phyloP scores from a whole-genome alignment of 768 basidiomycete species.

The Lyophyllum atratum region DNA sequence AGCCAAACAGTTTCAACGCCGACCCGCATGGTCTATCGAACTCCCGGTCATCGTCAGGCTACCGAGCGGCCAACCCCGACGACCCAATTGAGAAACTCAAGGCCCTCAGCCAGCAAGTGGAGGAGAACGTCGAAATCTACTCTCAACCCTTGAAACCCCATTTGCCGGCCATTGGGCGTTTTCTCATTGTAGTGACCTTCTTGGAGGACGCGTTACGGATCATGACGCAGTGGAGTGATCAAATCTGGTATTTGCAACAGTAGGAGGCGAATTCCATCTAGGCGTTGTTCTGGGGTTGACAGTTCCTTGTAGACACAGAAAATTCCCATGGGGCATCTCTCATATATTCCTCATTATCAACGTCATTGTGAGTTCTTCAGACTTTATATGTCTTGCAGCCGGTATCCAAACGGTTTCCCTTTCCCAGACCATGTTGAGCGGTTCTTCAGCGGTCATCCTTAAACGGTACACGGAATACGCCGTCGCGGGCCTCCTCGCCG shows the following conservation, averaged over 20 bases:
- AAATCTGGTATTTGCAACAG: constrained; percentile 98
- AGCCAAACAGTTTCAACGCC: constrained; percentile 54
- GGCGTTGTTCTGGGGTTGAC: constrained; percentile 9
- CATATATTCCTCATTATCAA: constrained; percentile 92
- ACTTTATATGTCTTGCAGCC: background rate
- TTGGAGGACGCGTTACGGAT: constrained; percentile 96
- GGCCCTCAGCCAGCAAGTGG: constrained; percentile 70
- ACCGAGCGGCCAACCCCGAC: constrained; percentile 79
- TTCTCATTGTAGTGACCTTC: constrained; percentile 97
- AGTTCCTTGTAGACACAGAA: constrained; percentile 69
- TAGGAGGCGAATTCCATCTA: constrained; percentile 38
- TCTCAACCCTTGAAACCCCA: constrained; percentile 93
- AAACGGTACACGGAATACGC: constrained; percentile 89
- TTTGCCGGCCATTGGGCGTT: constrained; percentile 92
- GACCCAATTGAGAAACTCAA: constrained; percentile 81
- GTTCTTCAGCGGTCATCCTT: constrained; percentile 82
- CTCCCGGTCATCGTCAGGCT: constrained; percentile 67
- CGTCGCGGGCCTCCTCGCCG: constrained; percentile 84
- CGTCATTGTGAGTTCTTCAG: constrained; percentile 68
- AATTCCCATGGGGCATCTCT: constrained; percentile 94
- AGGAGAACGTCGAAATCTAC: constrained; percentile 91
- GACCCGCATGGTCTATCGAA: constrained; percentile 85
- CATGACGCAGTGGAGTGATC: constrained; percentile 93
- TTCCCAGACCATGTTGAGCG: constrained; percentile 81
- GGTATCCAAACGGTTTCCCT: background rate